Base-by-base conservation (phyloP, 2,329 filamentous ascomycete species). In the Penicillium hordei region DNA sequence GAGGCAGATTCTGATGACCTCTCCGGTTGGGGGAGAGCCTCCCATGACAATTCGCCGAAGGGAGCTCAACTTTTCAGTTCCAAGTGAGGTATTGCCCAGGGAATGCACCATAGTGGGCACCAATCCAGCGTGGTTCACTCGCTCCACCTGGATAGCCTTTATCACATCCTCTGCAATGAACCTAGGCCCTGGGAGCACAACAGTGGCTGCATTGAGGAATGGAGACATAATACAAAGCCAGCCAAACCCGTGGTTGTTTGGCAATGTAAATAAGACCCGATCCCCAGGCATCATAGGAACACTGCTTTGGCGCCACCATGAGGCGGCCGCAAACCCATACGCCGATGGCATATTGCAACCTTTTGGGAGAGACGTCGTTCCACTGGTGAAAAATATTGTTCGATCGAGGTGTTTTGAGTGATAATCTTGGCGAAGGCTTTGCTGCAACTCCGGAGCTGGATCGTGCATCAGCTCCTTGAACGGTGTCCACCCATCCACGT, bases 301-400 rank as follows among this genome's bases (percentile, higher is more conserved):
- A 46, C 25, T 45, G 43, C 27, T 55, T 31, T 59, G 7, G 40
- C 52, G 52, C 45, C 45, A 48, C n/a, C n/a, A n/a, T 2, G 21
- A 48, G 25, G 58, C 60, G 25, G 46, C 53, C 12, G 55, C 43
- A 40, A 57, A 57, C 2, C 31, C 48, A 49, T 59, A 57, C 5
- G 59, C 52, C 7, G 55, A 57, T 29, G 55, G 54, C 46, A 64
- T 42, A 27, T 61, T 29, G 34, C 62, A 64, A 3, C 58, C 62
- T 31, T 64, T 64, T 0, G 61, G 61, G 17, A 64, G 58, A 29
- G 57, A 60, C 21, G 60, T 62, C 5, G 60, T 64, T n/a, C 61
- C 61, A 57, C 61, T 64, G 5, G 61, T 62, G 52, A 64, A 64
- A 27, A 64, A 59, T 13, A 64, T 40, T 13, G 61, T 23, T 25